These are phyloP conservation scores for Thelephora ganbajun DNA, from an alignment of 768 basidiomycete species.

Conservation along the genomic window DNA sequence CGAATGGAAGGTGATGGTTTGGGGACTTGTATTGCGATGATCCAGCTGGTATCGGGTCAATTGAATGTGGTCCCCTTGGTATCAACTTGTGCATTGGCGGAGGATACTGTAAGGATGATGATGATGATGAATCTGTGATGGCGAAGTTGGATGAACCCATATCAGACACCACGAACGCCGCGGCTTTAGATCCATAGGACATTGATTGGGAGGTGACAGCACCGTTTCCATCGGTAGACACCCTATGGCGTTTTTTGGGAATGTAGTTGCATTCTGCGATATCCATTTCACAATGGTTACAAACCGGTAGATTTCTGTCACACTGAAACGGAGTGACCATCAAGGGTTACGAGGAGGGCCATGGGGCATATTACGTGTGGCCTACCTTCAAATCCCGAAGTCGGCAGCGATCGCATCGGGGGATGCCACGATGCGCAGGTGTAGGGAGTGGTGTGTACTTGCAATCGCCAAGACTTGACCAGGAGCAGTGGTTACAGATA, in stretches of 20 bases:
- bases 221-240: constrained; percentile 26
- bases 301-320: constrained; percentile 57
- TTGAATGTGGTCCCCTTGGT: not conserved
- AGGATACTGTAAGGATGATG: not conserved
- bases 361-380: constrained; percentile 1
- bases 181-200: constrained; percentile 32
- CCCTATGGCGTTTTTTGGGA: constrained; percentile 53
- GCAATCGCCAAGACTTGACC: constrained; percentile 49
- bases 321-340: constrained; percentile 27
- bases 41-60: not conserved
- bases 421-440: constrained; percentile 63
- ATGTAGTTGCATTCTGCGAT: constrained; percentile 54
- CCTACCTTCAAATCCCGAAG: constrained; percentile 51
- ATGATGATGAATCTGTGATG: not conserved
- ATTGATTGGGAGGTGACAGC: constrained; percentile 22
- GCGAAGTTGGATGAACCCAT: constrained; percentile 2
- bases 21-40: constrained; percentile 12
- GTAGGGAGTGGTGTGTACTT: constrained; percentile 63
- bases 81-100: not conserved
- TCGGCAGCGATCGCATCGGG: constrained; percentile 60
- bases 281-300: constrained; percentile 50
- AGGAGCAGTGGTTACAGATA: constrained; percentile 58
- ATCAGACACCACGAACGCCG: constrained; percentile 33
- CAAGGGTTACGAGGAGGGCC: constrained; percentile 4
- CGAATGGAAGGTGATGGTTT: constrained; percentile 8